Conservation (phyloP, 1,284 basidiomycete species). For the Puccinia coronata region DNA sequence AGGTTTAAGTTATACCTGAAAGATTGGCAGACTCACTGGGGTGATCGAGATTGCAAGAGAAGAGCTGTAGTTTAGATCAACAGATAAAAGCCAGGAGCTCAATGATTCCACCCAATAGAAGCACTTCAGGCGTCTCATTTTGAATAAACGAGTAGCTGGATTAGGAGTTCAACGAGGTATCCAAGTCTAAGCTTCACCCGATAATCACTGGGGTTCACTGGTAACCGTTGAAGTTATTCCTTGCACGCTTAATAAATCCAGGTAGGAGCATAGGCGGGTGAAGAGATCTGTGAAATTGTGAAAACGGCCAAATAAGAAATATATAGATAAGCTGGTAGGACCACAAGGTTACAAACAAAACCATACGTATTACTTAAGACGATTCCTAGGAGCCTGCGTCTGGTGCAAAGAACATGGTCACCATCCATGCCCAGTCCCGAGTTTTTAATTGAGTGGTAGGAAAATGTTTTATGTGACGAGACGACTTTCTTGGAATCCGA, state of each 20-base stretch:
- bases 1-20: conserved; percentile 20
- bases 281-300: not conserved
- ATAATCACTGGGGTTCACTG: conserved; percentile 21
- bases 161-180: not conserved
- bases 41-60: conserved; percentile 24
- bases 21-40: conserved; percentile 17
- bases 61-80: not conserved
- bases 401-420: not conserved
- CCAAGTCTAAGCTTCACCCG: not conserved
- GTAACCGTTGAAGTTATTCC: conserved; percentile 1
- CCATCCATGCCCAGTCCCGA: not conserved
- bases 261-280: conserved; percentile 8
- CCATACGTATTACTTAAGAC: not conserved
- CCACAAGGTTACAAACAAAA: not conserved
- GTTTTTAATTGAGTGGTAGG: not conserved
- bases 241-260: not conserved
- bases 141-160: not conserved
- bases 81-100: conserved; percentile 15
- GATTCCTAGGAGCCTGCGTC: not conserved
- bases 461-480: too few relatives aligned
- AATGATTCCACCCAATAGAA: not conserved
- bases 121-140: not conserved
- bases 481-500: too few relatives aligned
- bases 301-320: not conserved
- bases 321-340: not conserved